phyloP scores from a whole-genome alignment of 2,329 filamentous ascomycete species.

The Didymella pomorum region DNA sequence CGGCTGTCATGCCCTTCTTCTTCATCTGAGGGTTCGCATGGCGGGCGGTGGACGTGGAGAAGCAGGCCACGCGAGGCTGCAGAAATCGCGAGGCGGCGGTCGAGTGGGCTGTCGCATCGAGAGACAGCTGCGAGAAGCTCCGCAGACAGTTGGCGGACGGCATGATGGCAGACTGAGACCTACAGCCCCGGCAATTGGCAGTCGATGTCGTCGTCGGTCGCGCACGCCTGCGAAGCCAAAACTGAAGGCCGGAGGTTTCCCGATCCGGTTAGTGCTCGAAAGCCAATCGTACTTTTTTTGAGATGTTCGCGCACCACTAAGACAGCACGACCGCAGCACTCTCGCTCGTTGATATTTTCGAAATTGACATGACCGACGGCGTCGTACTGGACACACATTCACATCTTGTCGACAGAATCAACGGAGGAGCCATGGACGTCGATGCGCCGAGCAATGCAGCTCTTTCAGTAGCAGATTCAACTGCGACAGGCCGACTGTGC shows the following conservation, averaged over 20 bases:
- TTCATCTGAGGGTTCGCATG: conserved; percentile 36
- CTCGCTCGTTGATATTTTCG: conserved; percentile 1
- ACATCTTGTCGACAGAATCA: conserved; percentile 42
- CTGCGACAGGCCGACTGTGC: conserved; percentile 43
- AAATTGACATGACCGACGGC: conserved; percentile 45
- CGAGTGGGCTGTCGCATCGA: conserved; percentile 35
- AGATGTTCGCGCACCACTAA: conserved; percentile 1
- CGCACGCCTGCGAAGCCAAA: conserved; percentile 22
- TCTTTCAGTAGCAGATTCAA: conserved; percentile 46
- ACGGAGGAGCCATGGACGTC: conserved; percentile 47
- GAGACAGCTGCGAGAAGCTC: conserved; percentile 43
- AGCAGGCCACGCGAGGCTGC: conserved; percentile 39
- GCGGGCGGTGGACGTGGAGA: conserved; percentile 47
- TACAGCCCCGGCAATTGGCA: conserved; percentile 38
- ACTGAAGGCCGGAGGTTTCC: conserved; percentile 32
- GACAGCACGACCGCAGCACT: conserved; percentile 12
- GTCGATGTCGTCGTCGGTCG: conserved; percentile 30
- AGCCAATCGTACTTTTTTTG: conserved; percentile 28
- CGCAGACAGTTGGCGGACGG: conserved; percentile 45
- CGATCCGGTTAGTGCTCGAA: conserved; percentile 19
- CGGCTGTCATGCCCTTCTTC: conserved; percentile 38
- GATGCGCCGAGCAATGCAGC: conserved; percentile 32
- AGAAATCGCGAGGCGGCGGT: conserved; percentile 38
- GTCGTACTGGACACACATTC: conserved; percentile 36
- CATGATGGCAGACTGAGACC: conserved; percentile 40